phyloP scores from a whole-genome alignment of 2,329 filamentous ascomycete genomes.

The Cadophora luteo-olivacea region DNA sequence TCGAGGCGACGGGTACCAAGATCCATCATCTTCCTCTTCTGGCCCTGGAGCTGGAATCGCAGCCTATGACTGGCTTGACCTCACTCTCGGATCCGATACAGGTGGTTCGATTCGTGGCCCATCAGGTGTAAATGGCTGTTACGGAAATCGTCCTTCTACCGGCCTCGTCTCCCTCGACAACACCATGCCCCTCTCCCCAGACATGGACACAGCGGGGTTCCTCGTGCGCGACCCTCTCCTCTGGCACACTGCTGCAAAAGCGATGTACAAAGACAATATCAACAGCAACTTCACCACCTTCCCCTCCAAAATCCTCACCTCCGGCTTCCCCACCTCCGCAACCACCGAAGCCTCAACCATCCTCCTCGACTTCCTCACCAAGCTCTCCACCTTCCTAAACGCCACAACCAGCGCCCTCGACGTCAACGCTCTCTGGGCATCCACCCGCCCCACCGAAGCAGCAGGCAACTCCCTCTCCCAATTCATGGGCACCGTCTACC shows the following conservation, averaged over 20 bases:
- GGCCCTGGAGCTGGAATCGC: conserved; percentile 53
- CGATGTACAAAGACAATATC: conserved; percentile 54
- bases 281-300: conserved; percentile 49
- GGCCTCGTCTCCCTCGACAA: conserved; percentile 53
- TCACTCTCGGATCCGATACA: conserved; percentile 56
- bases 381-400: conserved; percentile 51
- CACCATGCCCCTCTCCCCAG: conserved; percentile 55
- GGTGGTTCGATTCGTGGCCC: conserved; percentile 57
- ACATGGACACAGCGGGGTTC: conserved; percentile 55
- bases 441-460: conserved; percentile 41
- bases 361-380: conserved; percentile 51
- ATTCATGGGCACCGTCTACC: conserved; percentile 53
- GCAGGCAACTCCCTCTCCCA: conserved; percentile 43
- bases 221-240: conserved; percentile 52
- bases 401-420: conserved; percentile 44
- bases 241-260: conserved; percentile 52
- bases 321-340: conserved; percentile 50
- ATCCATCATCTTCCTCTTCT: conserved; percentile 54
- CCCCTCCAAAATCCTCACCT: conserved; percentile 50
- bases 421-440: conserved; percentile 31
- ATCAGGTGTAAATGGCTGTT: conserved; percentile 55
- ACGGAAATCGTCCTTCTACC: conserved; percentile 56
- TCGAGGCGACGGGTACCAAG: conserved; percentile 55
- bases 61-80: conserved; percentile 56
- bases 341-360: conserved; percentile 47